Conservation (phyloP, 495 filamentous ascomycete species). For the Xylaria bambusicola region DNA sequence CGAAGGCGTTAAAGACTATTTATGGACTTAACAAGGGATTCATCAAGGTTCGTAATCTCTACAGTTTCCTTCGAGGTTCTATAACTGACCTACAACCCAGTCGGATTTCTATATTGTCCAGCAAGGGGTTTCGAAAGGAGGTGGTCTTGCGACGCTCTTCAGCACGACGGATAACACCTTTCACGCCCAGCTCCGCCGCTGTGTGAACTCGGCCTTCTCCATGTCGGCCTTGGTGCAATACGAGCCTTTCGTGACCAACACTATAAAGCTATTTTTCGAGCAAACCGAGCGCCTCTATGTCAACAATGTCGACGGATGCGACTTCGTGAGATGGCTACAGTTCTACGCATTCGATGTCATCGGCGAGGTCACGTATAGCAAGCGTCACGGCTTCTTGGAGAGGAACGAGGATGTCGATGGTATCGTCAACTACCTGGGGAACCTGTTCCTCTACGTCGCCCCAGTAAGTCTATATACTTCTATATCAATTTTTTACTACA, state of each 20-base stretch:
- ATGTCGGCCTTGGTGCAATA: constrained; percentile 72
- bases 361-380: constrained; percentile 65
- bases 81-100: constrained; percentile 37
- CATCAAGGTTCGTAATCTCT: constrained; percentile 57
- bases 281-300: constrained; percentile 65
- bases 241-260: constrained; percentile 72
- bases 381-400: constrained; percentile 65
- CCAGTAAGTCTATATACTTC: constrained; percentile 55
- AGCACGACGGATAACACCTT: constrained; percentile 73
- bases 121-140: constrained; percentile 63
- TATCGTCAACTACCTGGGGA: constrained; percentile 56
- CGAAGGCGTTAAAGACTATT: constrained; percentile 68
- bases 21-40: constrained; percentile 86
- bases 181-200: constrained; percentile 69
- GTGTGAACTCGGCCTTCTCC: constrained; percentile 71
- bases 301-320: constrained; percentile 51
- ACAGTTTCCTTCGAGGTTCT: not conserved
- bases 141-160: constrained; percentile 72
- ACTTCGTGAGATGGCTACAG: constrained; percentile 74
- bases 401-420: constrained; percentile 65
- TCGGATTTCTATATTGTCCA: constrained; percentile 73
- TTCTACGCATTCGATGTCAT: constrained; percentile 82
- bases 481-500: no score
- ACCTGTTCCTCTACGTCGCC: constrained; percentile 60
- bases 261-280: constrained; percentile 61